A percentile compares a stretch with the other conserved stretches of the same genome.
These are phyloP conservation scores for Venturia oleaginea DNA, from an alignment of 2,329 filamentous ascomycete genomes.

Conservation along the genomic window DNA sequence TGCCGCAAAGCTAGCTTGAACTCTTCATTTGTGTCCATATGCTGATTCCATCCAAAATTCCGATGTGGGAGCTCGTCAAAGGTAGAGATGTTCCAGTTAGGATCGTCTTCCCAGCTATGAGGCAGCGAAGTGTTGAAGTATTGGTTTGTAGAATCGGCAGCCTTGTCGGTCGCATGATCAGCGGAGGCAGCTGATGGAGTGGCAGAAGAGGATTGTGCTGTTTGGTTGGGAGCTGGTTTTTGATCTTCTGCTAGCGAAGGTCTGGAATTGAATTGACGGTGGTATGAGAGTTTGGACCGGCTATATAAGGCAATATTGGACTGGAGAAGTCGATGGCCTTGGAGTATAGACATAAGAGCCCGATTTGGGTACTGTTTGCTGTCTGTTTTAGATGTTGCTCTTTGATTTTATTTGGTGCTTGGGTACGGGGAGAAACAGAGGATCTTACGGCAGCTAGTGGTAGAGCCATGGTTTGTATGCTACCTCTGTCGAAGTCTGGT, in stretches of 20 bases:
- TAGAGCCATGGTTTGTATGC: constrained; percentile 14
- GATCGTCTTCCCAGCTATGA: constrained; percentile 63
- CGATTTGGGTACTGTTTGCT: constrained; percentile 3
- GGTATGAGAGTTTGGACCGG: neutral
- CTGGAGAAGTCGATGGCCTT: constrained; percentile 7
- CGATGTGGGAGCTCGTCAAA: constrained; percentile 69
- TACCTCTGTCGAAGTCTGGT: too few species aligned
- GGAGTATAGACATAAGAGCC: constrained; percentile 5
- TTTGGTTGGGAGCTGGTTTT: neutral
- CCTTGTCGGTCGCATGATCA: neutral
- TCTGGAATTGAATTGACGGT: neutral
- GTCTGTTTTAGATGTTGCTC: neutral
- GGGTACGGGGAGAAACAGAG: neutral
- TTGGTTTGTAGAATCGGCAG: neutral
- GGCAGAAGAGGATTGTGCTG: neutral
- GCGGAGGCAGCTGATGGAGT: neutral
- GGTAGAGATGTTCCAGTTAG: constrained; percentile 59
- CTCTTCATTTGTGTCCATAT: constrained; percentile 91
- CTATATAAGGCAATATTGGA: constrained; percentile 8
- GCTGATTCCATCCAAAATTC: constrained; percentile 89
- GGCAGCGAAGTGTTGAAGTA: constrained; percentile 12
- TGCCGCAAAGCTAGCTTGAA: constrained; percentile 85
- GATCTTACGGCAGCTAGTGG: constrained; percentile 13
- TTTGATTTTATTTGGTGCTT: neutral
- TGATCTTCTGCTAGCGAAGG: neutral